phyloP scores from a whole-genome alignment of 2,329 filamentous ascomycete species.

The Dichotomopilus funicola region DNA sequence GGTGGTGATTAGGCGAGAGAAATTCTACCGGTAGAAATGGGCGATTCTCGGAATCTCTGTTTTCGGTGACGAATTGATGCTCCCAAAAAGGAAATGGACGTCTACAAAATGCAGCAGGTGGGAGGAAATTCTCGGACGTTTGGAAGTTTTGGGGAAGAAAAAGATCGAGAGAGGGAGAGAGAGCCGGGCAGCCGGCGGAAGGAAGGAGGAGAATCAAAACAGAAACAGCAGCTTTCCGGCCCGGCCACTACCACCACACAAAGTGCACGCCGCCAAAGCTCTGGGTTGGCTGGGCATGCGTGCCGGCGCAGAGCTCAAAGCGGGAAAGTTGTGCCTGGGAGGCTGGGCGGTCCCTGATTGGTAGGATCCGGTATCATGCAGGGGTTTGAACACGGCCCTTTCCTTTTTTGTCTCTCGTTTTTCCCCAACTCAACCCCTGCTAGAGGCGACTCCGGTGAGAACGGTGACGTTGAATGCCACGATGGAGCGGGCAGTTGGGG shows the following conservation, averaged over 20 bases:
- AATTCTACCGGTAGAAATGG: no score
- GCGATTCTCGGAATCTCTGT: no score
- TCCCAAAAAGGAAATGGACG: no score
- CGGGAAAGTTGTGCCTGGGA: not conserved
- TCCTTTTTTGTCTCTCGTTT: not conserved
- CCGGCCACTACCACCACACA: not conserved
- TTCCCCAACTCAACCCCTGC: no score
- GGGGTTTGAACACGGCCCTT: not conserved
- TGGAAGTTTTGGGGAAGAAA: not conserved
- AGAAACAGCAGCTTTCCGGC: not conserved
- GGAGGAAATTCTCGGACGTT: not conserved
- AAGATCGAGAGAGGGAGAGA: not conserved
- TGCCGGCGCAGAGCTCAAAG: not conserved
- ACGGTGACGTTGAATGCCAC: no score
- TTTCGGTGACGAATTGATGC: no score
- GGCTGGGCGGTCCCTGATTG: slow-evolving; percentile 6
- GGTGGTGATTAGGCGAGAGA: slow-evolving; percentile 10
- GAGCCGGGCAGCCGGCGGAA: not conserved
- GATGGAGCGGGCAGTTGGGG: no score
- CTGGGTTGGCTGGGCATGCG: no score
- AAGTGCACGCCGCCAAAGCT: no score
- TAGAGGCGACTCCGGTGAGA: no score
- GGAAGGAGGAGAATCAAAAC: slow-evolving; percentile 1
- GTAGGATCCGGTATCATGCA: not conserved
- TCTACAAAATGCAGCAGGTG: not conserved